phyloP scores from a whole-genome alignment of 306 rosid genomes.

The Cercis canadensis region DNA sequence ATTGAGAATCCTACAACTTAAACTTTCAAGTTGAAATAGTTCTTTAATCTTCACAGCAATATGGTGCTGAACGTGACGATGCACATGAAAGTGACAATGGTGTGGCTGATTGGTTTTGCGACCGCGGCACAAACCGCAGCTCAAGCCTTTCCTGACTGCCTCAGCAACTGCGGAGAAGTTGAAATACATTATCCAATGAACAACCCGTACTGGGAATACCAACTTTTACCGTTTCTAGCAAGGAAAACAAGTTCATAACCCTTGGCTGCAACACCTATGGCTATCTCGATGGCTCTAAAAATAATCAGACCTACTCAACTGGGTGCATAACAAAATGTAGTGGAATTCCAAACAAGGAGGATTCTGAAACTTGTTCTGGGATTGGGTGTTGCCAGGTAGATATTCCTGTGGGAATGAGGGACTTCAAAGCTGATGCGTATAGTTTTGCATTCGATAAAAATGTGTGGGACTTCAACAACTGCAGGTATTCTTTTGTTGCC shows the following conservation, averaged over 20 bases:
- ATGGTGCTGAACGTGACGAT: neutral
- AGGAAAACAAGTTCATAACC: slow-evolving; percentile 33
- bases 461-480: slow-evolving; percentile 20
- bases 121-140: neutral
- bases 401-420: neutral
- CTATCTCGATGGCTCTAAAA: neutral
- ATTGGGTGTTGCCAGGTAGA: slow-evolving; percentile 36
- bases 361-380: slow-evolving; percentile 7
- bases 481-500: slow-evolving; percentile 33
- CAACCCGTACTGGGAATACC: fast-evolving
- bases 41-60: too few relatives aligned
- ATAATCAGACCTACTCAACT: neutral
- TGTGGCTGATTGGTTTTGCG: neutral
- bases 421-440: neutral
- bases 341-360: neutral
- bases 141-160: slow-evolving; percentile 34
- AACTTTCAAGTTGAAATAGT: too few relatives aligned
- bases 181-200: slow-evolving; percentile 48
- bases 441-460: too few relatives aligned
- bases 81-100: neutral
- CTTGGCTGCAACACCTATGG: slow-evolving; percentile 43
- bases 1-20: too few relatives aligned
- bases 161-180: slow-evolving; percentile 40
- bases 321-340: slow-evolving; percentile 16
- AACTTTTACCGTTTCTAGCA: slow-evolving; percentile 16